Evolutionary conservation across 495 filamentous ascomycete genomes (phyloP), one percentile per base, ranked within the genome.

Genomic region (Bacidia gigantensis): DNA sequence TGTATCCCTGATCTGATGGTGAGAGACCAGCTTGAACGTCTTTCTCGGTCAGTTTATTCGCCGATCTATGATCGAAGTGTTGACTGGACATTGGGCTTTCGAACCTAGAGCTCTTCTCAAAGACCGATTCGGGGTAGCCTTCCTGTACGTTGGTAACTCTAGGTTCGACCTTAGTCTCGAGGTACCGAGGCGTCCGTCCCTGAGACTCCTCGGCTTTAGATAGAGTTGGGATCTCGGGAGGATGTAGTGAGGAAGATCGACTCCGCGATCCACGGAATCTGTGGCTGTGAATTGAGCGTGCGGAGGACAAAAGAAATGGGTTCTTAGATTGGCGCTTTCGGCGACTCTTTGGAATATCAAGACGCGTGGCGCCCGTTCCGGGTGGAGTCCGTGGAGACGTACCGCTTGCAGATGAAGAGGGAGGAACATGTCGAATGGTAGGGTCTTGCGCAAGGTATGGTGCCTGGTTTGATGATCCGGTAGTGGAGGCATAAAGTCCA

Each of bases 361-460:
- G 22, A 7, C 29, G 41, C 41, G 41, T 7, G 5, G 17, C 12
- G 5, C 17, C 20, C 9, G 47, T 38, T 9, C 17, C 21, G 12
- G 47, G 47, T 25, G 25, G 18, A 22, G n/a, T 18, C n/a, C 14
- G 18, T 17, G 47, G 12, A 29, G 47, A 35, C 29, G 25, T 21
- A 38, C 18, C 25, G 26, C 47, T 50, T 14, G 18, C 47, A 38
- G 47, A 22, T 24, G 44, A 22, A 47, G 44, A 47, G 11, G 44
- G 44, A n/a, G 11, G 26, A n/a, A 47, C 44, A 24, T 22, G 47
- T 20, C 47, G 26, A 9, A 50, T 50, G 5, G 47, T 50, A 17
- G 47, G 25, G 11, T 20, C 20, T 50, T 26, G 47, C 32, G 26
- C 26, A 25, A n/a, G 18, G 25, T n/a, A 26, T 35, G 3, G 1